Conservation (phyloP, 1,284 basidiomycete species). For the Puccinia coronata region DNA sequence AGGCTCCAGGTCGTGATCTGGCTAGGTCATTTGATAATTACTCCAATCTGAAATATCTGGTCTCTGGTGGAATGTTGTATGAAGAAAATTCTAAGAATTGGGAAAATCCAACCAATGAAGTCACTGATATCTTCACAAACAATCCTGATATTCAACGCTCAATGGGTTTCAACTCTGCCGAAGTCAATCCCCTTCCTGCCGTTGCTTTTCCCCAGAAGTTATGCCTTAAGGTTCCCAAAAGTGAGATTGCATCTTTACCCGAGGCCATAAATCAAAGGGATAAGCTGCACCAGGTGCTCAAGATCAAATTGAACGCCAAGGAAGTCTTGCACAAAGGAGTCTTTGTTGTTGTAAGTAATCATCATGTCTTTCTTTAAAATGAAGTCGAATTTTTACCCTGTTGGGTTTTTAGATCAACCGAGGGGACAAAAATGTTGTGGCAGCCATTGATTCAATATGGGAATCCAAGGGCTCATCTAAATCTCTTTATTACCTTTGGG, state of each 20-base stretch:
- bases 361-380: background rate
- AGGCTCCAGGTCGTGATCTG: background rate
- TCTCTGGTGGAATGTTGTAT: background rate
- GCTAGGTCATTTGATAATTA: background rate
- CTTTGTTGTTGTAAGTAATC: background rate
- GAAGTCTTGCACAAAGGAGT: background rate
- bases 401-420: background rate
- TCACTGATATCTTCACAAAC: background rate
- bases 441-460: background rate
- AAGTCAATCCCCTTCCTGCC: background rate
- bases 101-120: background rate
- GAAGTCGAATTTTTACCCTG: background rate
- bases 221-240: background rate
- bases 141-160: background rate
- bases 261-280: background rate
- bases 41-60: background rate
- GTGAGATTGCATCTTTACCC: background rate
- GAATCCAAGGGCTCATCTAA: background rate
- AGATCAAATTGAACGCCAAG: background rate
- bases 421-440: background rate
- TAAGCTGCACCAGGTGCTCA: background rate
- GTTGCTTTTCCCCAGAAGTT: background rate
- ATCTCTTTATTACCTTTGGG: background rate
- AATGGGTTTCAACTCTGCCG: background rate
- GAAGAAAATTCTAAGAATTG: background rate